Conservation (phyloP, 495 filamentous ascomycete species). For the Beverwykella pulmonaria region DNA sequence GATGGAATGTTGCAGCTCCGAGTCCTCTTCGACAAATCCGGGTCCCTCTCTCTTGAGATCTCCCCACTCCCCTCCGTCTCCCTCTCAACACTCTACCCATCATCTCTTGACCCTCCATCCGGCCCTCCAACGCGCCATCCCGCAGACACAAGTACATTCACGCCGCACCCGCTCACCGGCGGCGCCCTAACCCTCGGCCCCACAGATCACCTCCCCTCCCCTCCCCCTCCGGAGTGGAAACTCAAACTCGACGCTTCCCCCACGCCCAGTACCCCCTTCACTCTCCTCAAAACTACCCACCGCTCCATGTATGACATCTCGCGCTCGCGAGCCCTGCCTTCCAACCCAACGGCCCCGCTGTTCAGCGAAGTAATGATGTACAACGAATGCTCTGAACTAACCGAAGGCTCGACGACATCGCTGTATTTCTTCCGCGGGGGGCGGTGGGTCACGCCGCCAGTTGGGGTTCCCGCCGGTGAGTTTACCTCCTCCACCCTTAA, state of each 20-base stretch:
- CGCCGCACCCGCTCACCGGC: constrained; percentile 35
- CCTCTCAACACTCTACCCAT: constrained; percentile 59
- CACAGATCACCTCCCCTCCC: constrained; percentile 22
- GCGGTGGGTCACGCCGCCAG: constrained; percentile 67
- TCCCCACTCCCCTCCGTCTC: constrained; percentile 54
- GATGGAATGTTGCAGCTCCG: constrained; percentile 37
- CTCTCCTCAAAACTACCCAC: constrained; percentile 45
- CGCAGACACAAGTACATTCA: constrained; percentile 14
- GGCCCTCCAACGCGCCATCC: constrained; percentile 39
- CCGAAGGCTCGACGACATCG: constrained; percentile 84
- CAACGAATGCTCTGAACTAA: constrained; percentile 67
- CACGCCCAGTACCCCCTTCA: constrained; percentile 35
- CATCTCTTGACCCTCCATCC: constrained; percentile 52
- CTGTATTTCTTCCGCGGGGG: constrained; percentile 74
- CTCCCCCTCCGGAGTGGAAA: constrained; percentile 31
- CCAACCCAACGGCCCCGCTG: not conserved
- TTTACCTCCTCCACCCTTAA: constrained; percentile 11
- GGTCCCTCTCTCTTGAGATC: constrained; percentile 45
- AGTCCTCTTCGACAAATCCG: constrained; percentile 33
- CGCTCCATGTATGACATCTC: constrained; percentile 41
- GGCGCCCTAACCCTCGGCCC: constrained; percentile 36
- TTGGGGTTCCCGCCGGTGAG: constrained; percentile 43
- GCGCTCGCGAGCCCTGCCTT: constrained; percentile 44
- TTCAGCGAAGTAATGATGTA: constrained; percentile 73
- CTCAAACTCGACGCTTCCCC: constrained; percentile 38